These are phyloP conservation scores for Uncinocarpus reesii DNA, from an alignment of 2,329 filamentous ascomycete genomes.

Conservation along the genomic window DNA sequence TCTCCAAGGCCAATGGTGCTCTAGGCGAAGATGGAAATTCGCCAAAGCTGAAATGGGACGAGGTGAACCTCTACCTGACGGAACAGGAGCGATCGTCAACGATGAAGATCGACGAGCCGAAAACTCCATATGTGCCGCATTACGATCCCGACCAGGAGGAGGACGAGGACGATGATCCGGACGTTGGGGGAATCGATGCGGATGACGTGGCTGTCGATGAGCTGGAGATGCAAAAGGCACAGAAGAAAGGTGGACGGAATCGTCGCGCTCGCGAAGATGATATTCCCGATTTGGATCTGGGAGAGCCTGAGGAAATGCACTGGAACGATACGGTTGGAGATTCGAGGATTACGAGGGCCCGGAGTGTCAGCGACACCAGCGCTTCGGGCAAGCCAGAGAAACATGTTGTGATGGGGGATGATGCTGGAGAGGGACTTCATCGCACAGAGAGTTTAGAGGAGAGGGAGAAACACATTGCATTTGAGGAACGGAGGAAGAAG, in stretches of 20 bases:
- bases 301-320: conserved; percentile 67
- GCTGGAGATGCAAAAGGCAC: conserved; percentile 44
- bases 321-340: conserved; percentile 31
- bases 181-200: conserved; percentile 47
- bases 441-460: conserved; percentile 57
- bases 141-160: conserved; percentile 87
- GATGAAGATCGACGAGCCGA: conserved; percentile 99
- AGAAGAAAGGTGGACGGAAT: conserved; percentile 24
- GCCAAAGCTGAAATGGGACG: conserved; percentile 91
- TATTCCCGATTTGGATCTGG: conserved; percentile 83
- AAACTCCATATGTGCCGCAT: conserved; percentile 88
- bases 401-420: conserved; percentile 65
- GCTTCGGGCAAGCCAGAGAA: conserved; percentile 47
- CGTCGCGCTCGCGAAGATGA: conserved; percentile 51
- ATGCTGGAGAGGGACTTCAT: conserved; percentile 31
- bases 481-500: conserved; percentile 84
- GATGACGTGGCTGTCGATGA: conserved; percentile 61
- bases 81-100: conserved; percentile 91
- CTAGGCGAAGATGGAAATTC: conserved; percentile 49
- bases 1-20: conserved; percentile 36
- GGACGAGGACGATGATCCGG: conserved; percentile 47
- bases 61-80: conserved; percentile 92
- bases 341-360: conserved; percentile 36
- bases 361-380: conserved; percentile 32
- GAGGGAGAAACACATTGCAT: conserved; percentile 78